phyloP scores from a whole-genome alignment of 2,329 filamentous ascomycete species.

The Xylaria multiplex region DNA sequence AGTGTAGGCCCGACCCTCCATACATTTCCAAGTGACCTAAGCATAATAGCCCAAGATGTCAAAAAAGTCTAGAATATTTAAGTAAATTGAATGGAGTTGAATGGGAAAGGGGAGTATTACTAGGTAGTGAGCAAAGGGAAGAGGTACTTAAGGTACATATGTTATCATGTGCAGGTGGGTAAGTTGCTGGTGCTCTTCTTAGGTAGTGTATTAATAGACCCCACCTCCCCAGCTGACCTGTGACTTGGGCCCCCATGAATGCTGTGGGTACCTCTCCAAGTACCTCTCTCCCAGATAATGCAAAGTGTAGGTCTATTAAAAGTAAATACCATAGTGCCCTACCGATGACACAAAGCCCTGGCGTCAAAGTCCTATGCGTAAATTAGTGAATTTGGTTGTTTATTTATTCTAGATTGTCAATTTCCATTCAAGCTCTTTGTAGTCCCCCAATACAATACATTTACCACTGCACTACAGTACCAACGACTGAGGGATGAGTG shows the following conservation, averaged over 20 bases:
- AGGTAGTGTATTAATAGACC: slow-evolving; percentile 1
- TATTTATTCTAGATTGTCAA: no score
- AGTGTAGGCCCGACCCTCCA: background rate
- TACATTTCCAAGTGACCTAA: background rate
- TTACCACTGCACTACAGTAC: no score
- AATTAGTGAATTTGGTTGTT: no score
- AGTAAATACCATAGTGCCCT: background rate
- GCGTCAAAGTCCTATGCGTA: background rate
- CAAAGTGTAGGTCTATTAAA: background rate
- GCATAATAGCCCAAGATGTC: background rate
- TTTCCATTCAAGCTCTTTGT: no score
- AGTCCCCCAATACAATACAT: no score
- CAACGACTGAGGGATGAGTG: background rate
- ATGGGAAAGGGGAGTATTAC: background rate
- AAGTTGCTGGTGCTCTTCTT: background rate
- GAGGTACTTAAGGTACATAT: no score
- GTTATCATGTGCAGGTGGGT: background rate
- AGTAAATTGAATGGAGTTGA: background rate
- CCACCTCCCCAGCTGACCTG: slow-evolving; percentile 25
- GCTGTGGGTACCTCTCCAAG: background rate
- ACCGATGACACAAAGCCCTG: background rate
- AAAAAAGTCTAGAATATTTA: background rate
- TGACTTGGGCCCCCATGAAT: slow-evolving; percentile 12
- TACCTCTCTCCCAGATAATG: background rate
- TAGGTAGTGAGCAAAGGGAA: background rate